Evolutionary conservation across 257 asterid genomes (phyloP).

Genomic region (Hygrophila difformis): DNA sequence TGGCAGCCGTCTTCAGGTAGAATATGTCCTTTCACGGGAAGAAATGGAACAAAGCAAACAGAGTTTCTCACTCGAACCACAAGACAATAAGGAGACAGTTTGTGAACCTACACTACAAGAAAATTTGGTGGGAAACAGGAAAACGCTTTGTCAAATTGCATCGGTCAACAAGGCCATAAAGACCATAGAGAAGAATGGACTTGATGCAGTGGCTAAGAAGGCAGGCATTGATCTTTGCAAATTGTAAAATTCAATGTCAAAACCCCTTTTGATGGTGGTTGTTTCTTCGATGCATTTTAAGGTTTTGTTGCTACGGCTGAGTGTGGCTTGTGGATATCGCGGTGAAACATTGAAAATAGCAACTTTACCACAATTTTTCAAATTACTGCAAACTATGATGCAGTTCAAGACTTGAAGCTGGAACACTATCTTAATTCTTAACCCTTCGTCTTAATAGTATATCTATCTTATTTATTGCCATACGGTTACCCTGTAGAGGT

Average conservation of each 20-base stretch:
- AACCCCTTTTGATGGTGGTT: not conserved
- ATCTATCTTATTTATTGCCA: too few relatives aligned
- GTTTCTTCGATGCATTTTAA: not conserved
- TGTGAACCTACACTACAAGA: constrained; percentile 92
- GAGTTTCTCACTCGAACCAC: constrained; percentile 94
- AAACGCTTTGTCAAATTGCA: constrained; percentile 80
- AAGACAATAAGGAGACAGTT: constrained; percentile 71
- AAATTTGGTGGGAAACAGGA: constrained; percentile 98
- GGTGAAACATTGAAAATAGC: too few relatives aligned
- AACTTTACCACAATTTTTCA: too few relatives aligned
- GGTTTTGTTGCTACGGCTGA: too few relatives aligned
- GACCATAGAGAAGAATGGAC: constrained; percentile 97
- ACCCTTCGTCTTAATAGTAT: too few relatives aligned
- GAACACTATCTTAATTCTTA: too few relatives aligned
- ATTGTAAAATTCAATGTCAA: constrained; percentile 17
- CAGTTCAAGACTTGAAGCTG: too few relatives aligned
- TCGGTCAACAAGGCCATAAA: constrained; percentile 84
- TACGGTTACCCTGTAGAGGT: too few relatives aligned
- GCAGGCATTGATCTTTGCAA: constrained; percentile 88
- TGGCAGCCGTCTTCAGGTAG: constrained; percentile 44
- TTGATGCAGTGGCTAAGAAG: constrained; percentile 92
- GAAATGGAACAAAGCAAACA: constrained; percentile 80
- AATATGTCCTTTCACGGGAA: constrained; percentile 85
- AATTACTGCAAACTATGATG: too few relatives aligned
- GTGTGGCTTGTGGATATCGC: too few relatives aligned